Percentiles rank a stretch among this genome's conserved stretches.
Evolutionary conservation across 176 grass and related monocot genomes (phyloP).

Genomic region (Tillandsia fasciculata): DNA sequence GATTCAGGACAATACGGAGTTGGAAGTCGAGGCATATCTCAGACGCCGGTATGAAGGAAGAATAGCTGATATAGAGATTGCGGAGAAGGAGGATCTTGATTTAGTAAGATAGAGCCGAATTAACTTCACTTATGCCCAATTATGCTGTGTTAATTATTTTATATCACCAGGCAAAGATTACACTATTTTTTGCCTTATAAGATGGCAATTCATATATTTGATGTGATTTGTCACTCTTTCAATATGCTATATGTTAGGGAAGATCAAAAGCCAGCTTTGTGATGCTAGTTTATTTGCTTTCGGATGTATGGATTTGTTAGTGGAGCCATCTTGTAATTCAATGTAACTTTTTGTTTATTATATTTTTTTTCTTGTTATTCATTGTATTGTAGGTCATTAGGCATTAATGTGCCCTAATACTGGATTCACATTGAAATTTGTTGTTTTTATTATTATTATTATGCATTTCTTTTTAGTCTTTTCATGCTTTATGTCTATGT

Average conservation of each 20-base stretch:
- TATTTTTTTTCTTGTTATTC: no score
- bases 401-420: no score
- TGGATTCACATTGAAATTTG: no score
- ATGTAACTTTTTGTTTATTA: neutral
- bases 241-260: no score
- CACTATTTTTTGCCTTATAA: neutral
- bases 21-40: conserved; percentile 88
- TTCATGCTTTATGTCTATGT: neutral
- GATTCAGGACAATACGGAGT: conserved; percentile 72
- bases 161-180: neutral
- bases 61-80: conserved; percentile 70
- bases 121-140: conserved; percentile 13
- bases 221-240: no score
- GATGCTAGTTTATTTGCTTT: no score
- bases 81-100: conserved; percentile 91
- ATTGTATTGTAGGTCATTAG: no score
- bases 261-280: no score
- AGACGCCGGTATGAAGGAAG: conserved; percentile 75
- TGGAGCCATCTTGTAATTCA: no score
- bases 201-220: neutral
- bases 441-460: neutral
- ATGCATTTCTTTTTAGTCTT: no score
- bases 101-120: conserved; percentile 47
- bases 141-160: conserved; percentile 11
- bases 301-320: no score